phyloP scores from a whole-genome alignment of 1,139 yeast species.

The Blastobotrys persicus region DNA sequence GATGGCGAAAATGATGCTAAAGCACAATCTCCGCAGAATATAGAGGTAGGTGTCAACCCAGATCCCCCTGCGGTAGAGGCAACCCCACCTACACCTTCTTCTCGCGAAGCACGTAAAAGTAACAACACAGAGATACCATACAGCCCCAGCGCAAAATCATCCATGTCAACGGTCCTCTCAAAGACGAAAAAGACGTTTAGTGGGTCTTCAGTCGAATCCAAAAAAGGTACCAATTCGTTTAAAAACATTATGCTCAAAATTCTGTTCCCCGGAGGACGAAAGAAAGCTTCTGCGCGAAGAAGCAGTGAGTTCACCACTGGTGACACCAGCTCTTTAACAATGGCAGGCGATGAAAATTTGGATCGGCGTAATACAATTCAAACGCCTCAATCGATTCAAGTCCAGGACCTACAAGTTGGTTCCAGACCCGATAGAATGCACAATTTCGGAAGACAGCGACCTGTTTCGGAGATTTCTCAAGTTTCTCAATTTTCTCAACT shows the following conservation, averaged over 20 bases:
- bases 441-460: slow-evolving; percentile 43
- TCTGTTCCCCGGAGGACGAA: slow-evolving; percentile 12
- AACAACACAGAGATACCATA: background rate
- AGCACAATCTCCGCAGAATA: background rate
- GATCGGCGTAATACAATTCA: background rate
- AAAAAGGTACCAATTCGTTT: slow-evolving; percentile 19
- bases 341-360: slow-evolving; percentile 1
- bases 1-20: background rate
- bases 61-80: background rate
- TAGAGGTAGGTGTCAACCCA: background rate
- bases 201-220: slow-evolving; percentile 7
- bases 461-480: slow-evolving; percentile 66
- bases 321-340: slow-evolving; percentile 2
- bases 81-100: background rate
- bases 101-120: background rate
- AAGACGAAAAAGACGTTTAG: slow-evolving; percentile 12
- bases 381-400: background rate
- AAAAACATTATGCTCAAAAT: slow-evolving; percentile 22
- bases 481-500: slow-evolving; percentile 55
- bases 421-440: slow-evolving; percentile 5
- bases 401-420: background rate
- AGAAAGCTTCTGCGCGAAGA: background rate
- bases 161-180: slow-evolving; percentile 18
- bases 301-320: background rate
- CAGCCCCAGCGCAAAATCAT: slow-evolving; percentile 18